Base-by-base conservation (phyloP, 164 flowering plant genomes). In the Chimonanthus salicifolius region DNA sequence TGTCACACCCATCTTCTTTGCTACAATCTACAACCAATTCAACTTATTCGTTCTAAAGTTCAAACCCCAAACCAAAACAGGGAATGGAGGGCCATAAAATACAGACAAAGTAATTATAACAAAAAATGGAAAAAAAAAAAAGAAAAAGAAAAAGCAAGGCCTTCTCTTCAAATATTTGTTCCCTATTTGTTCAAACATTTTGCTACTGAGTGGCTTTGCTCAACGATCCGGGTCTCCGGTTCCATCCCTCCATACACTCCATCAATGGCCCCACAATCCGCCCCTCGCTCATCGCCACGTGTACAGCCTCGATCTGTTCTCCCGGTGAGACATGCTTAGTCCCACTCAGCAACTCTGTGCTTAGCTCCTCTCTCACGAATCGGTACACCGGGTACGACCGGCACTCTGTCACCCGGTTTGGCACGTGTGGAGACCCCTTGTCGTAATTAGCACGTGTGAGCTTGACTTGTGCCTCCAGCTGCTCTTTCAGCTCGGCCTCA, bases 171-270 rank as follows among this genome's bases (percentile, higher is more conserved):
- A 54, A 54, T 13, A 8, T 5, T 33, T 33, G 33, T 33, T 33
- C 33, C 33, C 33, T 1, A 33, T 33, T 33, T 33, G 33, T 33
- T 33, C 1, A 33, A 33, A 33, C 64, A 62, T 33, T 62, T 62
- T 43, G 49, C 15, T 46, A 67, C 15, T 16, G 16, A 48, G 33
- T 13, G 49, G 33, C 33, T 33, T 33, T 33, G 33, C 67, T 54
- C 50, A 67, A 44, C 5, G 63, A 11, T 1, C 78, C 67, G 21
- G 76, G 76, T 47, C 71, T 58, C 65, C 64, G 54, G 54, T n/a
- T 58, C 78, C 78, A 76, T 9, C 74, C 74, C 3, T 72, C 69
- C 74, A 76, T 21, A 62, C 75, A 72, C 71, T 76, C 74, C 78
- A 76, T 71, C 71, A 76, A 46, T 44, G 74, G 74, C 2, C 16